Evolutionary conservation across 129 eudicot genomes (phyloP).

Genomic region (Pseudognaphalium luteoalbum): DNA sequence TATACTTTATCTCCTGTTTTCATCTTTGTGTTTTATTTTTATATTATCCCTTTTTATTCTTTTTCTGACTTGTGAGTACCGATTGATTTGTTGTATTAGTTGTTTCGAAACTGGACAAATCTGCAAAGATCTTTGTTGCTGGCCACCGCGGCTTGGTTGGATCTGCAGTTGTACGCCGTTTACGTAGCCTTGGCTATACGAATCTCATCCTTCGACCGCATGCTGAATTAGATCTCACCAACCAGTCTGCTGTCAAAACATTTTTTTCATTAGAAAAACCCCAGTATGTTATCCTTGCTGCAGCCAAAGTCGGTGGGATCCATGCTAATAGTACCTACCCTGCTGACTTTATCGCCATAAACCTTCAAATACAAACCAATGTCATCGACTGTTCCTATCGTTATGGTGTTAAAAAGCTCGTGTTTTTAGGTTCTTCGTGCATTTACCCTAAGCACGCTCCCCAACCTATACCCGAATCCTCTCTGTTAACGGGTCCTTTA

Average conservation of each 20-base stretch:
- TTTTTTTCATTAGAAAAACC: constrained; percentile 82
- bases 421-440: constrained; percentile 91
- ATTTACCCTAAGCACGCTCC: constrained; percentile 97
- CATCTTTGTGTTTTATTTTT: background rate
- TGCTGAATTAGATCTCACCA: constrained; percentile 87
- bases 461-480: constrained; percentile 81
- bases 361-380: constrained; percentile 91
- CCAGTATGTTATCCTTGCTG: constrained; percentile 85
- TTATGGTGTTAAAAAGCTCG: constrained; percentile 56
- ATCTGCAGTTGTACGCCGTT: constrained; percentile 75
- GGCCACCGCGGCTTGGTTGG: constrained; percentile 98
- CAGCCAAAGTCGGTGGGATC: constrained; percentile 99
- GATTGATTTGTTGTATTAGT: background rate
- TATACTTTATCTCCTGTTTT: background rate
- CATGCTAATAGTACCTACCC: constrained; percentile 95
- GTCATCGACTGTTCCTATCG: constrained; percentile 69
- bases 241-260: constrained; percentile 74
- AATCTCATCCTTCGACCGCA: constrained; percentile 78
- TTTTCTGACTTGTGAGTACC: background rate
- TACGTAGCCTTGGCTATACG: constrained; percentile 54
- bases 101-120: constrained; percentile 43
- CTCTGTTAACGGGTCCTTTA: constrained; percentile 72
- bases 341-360: constrained; percentile 84
- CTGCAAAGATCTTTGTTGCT: constrained; percentile 87
- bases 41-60: background rate